Base-by-base conservation (phyloP, 1,284 basidiomycete genomes). In the Microbotryum violaceum region DNA sequence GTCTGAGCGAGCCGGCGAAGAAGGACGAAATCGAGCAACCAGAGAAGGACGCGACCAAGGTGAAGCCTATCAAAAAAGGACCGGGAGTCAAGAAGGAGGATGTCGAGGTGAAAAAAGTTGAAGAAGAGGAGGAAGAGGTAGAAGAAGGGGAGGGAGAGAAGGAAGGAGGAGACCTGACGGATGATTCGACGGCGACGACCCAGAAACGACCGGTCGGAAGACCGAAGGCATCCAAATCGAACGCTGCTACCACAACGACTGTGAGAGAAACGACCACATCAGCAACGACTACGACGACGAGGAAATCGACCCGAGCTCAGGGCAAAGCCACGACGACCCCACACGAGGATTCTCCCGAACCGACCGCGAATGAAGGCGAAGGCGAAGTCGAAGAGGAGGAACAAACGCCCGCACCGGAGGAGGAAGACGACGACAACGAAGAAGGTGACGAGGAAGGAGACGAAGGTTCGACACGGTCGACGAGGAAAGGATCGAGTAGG, bases 301-400 rank as follows among this genome's bases (percentile, higher is more conserved):
- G 37, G 16, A 42, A 42, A 18, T 42, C 37, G 37, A 42, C 37
- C 14, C 37, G 37, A 42, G 37, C 37, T 42, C 37, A 42, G 12
- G 14, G 37, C 1, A 42, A 42, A 42, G 37, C 37, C 10, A 42
- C 37, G 16, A 42, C 37, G 37, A 42, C 12, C 14, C 16, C 16
- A 12, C 16, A 42, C 37, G 37, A 16, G 6, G 37, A 18, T 6
- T 42, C 37, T 18, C 37, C 37, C 37, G 37, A 42, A 18, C 37
- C 37, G 37, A 42, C 21, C 14, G 61, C 51, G 8, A 45, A 18
- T n/a, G 44, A 47, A 20, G 44, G 44, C 2, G 57, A 49, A n/a
- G 54, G 25, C 1, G 25, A 52, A 21, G 54, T 57, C 16, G 50
- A 54, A 42, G 56, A 20, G 44, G 49, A 58, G 42, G 27, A 52